These are phyloP conservation scores for Parachlorella kessleri DNA, from an alignment of 139 green algal species.

Conservation along the genomic window DNA sequence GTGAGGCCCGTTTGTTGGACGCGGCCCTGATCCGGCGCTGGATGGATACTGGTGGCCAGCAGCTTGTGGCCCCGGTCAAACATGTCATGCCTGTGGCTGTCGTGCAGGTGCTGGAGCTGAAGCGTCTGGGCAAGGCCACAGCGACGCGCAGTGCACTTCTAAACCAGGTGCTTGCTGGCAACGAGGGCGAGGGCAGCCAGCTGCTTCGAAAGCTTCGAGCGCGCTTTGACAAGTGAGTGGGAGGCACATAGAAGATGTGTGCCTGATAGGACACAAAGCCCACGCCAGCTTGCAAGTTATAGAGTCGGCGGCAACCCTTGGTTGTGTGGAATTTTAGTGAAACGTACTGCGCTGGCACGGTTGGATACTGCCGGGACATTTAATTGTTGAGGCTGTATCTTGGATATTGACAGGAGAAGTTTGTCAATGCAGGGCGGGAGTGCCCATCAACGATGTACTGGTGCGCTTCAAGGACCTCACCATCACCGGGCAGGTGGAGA, in stretches of 20 bases:
- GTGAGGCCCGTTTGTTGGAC: not conserved
- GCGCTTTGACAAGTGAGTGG: not conserved
- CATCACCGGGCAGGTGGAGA: not conserved
- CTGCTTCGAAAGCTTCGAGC: not conserved
- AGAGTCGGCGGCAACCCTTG: not conserved
- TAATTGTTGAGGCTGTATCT: too few relatives aligned
- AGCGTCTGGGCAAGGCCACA: not conserved
- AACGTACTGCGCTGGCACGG: too few relatives aligned
- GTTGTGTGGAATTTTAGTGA: too few relatives aligned
- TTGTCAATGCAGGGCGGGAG: not conserved
- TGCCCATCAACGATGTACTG: not conserved
- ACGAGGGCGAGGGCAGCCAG: not conserved
- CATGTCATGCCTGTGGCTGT: not conserved
- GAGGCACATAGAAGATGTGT: too few relatives aligned
- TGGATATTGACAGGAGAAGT: too few relatives aligned
- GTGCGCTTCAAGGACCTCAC: not conserved
- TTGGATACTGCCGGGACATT: too few relatives aligned
- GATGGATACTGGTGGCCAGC: not conserved
- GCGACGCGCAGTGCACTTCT: not conserved
- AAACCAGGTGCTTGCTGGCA: not conserved
- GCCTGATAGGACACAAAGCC: too few relatives aligned
- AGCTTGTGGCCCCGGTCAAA: not conserved
- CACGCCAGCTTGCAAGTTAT: not conserved
- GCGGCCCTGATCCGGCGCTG: not conserved
- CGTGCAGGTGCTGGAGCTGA: not conserved